Evolutionary conservation across 163 green algal species (phyloP), one percentile per base, ranked within the genome.

Genomic region (Volvox carteri): DNA sequence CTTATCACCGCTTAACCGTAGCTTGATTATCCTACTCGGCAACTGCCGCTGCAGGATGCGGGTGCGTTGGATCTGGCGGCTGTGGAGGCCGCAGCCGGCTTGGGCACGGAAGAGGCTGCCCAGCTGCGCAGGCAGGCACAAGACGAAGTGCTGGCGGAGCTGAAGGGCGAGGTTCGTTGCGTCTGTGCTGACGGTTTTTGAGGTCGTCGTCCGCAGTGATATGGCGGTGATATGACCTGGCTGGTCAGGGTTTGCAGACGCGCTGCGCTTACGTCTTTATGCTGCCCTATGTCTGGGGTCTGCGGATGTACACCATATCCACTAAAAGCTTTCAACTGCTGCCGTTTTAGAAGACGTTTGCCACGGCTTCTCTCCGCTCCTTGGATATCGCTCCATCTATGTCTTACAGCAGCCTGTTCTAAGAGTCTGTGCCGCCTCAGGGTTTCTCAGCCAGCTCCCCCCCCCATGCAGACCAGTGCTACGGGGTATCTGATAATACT

Each of bases 101-200:
- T 70, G 48, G 33, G 48, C 50, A 4, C n/a, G 19, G 75, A 84
- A 30, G 75, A 84, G 75, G 75, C 50, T n/a, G 75, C 68, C 25
- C 46, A 33, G 48, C 75, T 84, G 50, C 35, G 75, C 30, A 46
- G 75, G 12, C 48, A 84, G 75, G 75, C 75, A 21, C 75, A 84
- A 30, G 75, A 84, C 42, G 75, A 84, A 19, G 75, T 84, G n/a
- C 75, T 84, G 50, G 46, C 75, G 46, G 75, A 84, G 50, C 75
- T 84, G 1, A 84, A 84, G 48, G 75, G 75, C 25, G 75, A 84
- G 75, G 75, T 84, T 23, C 23, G 73, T 54, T 33, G 39, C 39
- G 41, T 12, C 33, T 33, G 39, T 6, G 70, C 30, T 6, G 37
- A 16, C 6, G 14, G 70, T 4, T 12, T 5, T 50, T 50, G 6